Evolutionary conservation across 2,329 filamentous ascomycete genomes (phyloP).

Genomic region (Penicillium sp.): DNA sequence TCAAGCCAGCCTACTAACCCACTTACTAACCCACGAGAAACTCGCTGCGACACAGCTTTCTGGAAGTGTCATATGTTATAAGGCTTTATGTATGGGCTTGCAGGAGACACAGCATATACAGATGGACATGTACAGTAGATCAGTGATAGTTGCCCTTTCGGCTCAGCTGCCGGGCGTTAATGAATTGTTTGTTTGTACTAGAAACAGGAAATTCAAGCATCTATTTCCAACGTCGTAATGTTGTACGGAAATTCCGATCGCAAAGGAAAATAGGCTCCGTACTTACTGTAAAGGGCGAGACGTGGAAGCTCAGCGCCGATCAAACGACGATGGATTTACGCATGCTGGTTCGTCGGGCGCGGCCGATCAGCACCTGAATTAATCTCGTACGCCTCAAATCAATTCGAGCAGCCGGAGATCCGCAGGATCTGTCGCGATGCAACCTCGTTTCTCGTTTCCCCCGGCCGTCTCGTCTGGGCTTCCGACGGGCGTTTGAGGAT

Average conservation of each 20-base stretch:
- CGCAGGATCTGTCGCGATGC: conserved; percentile 16
- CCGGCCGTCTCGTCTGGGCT: neutral
- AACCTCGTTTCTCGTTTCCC: conserved; percentile 14
- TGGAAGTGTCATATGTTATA: conserved; percentile 19
- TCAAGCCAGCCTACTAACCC: conserved; percentile 32
- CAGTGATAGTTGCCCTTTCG: conserved; percentile 23
- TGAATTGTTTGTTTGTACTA: conserved; percentile 12
- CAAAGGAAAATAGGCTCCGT: neutral
- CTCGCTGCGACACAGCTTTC: conserved; percentile 17
- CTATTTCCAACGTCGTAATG: neutral
- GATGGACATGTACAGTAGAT: conserved; percentile 4
- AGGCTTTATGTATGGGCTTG: conserved; percentile 26
- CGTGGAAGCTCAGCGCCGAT: conserved; percentile 1
- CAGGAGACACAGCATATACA: conserved; percentile 23
- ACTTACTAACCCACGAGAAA: conserved; percentile 32
- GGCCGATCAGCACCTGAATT: conserved; percentile 14
- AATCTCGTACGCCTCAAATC: conserved; percentile 13
- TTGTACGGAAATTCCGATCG: neutral
- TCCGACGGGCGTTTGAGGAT: conserved; percentile 9
- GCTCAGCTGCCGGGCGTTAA: conserved; percentile 23
- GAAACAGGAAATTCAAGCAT: neutral
- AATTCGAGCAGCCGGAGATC: conserved; percentile 13
- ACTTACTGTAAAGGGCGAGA: conserved; percentile 1
- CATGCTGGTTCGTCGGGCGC: conserved; percentile 10
- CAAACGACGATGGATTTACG: neutral